A percentile compares a stretch with the other conserved stretches of the same genome.
Evolutionary conservation across 345 rosid species (phyloP).

Genomic region (Camelina hispida): DNA sequence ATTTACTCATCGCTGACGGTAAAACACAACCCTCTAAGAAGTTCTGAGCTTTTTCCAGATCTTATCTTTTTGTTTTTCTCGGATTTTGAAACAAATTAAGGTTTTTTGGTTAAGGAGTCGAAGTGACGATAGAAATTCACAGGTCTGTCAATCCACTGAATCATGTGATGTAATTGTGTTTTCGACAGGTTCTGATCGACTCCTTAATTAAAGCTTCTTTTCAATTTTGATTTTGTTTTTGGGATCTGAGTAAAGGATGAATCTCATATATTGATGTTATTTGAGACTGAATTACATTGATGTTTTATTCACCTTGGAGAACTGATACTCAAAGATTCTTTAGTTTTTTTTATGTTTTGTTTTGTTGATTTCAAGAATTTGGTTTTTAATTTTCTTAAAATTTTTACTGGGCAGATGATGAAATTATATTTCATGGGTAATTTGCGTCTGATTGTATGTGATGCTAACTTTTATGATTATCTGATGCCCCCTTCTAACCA

Average conservation of each 20-base stretch:
- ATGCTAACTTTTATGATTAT: slow-evolving; percentile 32
- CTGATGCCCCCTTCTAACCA: slow-evolving; percentile 33
- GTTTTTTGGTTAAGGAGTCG: slow-evolving; percentile 29
- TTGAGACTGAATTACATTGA: slow-evolving; percentile 42
- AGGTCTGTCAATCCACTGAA: slow-evolving; percentile 47
- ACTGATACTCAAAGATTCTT: slow-evolving; percentile 40
- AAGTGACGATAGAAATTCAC: slow-evolving; percentile 43
- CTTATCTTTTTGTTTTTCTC: neutral
- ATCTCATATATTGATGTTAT: slow-evolving; percentile 33
- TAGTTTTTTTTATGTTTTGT: no score
- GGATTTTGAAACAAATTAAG: no score
- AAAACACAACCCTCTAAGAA: slow-evolving; percentile 48
- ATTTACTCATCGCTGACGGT: slow-evolving; percentile 36
- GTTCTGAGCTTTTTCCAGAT: slow-evolving; percentile 41
- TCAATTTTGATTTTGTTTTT: neutral
- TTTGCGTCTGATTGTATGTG: slow-evolving; percentile 47
- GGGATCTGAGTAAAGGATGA: slow-evolving; percentile 36
- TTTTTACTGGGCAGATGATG: slow-evolving; percentile 30
- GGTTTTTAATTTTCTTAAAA: neutral
- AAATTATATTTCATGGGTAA: slow-evolving; percentile 46
- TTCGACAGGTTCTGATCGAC: slow-evolving; percentile 46
- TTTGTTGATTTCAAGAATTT: neutral
- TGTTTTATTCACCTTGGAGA: slow-evolving; percentile 50
- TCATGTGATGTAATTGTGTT: slow-evolving; percentile 40
- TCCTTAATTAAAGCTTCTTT: neutral